Evolutionary conservation across 2,329 filamentous ascomycete species (phyloP), one percentile per base, ranked within the genome.

Genomic region (Botrytis hyacinthi): DNA sequence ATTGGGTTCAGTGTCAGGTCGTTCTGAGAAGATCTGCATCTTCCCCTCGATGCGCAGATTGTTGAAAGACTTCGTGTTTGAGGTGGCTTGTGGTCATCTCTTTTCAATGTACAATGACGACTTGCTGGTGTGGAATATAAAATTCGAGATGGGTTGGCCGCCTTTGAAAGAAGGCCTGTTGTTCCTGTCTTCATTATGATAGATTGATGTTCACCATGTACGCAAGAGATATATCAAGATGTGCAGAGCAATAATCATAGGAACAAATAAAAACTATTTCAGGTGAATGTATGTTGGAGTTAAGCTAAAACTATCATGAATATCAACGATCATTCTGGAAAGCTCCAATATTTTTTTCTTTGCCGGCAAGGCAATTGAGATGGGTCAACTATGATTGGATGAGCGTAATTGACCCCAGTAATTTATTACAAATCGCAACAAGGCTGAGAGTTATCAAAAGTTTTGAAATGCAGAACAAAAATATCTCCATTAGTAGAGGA

Each of bases 181-280:
- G 79, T 79, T 42, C 79, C 76, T 73, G 76, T 57, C 73, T 81
- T 81, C 80, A 81, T 81, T 61, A 60, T 79, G 69, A 40, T 75
- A 62, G 57, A 61, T 51, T 22, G 46, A 32, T 42, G 18, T 42
- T 51, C 26, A 73, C 22, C 32, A 51, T 61, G 44, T 46, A 44
- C 29, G 42, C n/a, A 32, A 44, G 26, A 42, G 32, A 35, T 9
- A 73, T 60, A 51, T 61, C 48, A 68, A 69, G 54, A 32, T 29
- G 8, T 42, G 37, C n/a, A 59, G 14, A 32, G 37, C 18, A 59
- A 7, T 32, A n/a, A 42, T 57, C 37, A 57, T 18, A 57, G 37
- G 51, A 69, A 57, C n/a, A 68, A 32, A 22, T 20, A 68, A 54
- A 68, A 44, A 71, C 26, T 60, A n/a, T 40, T 10, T 42, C 14